phyloP scores from a whole-genome alignment of 2,329 filamentous ascomycete genomes.

The Torrubiella hemipterigena region DNA sequence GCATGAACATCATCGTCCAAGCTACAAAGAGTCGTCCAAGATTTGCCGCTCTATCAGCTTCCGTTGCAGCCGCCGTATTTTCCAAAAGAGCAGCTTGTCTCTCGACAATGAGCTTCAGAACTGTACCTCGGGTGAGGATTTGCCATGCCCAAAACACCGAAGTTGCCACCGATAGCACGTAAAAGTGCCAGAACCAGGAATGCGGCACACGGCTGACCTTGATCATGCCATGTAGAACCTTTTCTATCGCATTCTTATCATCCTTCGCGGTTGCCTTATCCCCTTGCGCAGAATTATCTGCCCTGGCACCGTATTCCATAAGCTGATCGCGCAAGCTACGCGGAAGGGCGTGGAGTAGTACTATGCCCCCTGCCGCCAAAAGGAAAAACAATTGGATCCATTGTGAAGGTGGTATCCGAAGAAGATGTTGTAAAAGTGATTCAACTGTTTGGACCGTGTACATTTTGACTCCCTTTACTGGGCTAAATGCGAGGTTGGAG shows the following conservation, averaged over 20 bases:
- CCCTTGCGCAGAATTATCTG: slow-evolving; percentile 12
- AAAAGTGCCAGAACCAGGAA: slow-evolving; percentile 83
- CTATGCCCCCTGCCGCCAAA: slow-evolving; percentile 24
- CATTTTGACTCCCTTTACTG: too few relatives aligned
- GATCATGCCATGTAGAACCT: background rate
- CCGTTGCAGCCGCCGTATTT: slow-evolving; percentile 15
- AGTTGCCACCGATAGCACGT: slow-evolving; percentile 55
- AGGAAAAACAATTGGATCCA: slow-evolving; percentile 36
- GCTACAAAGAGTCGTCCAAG: slow-evolving; percentile 50
- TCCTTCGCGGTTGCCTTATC: background rate
- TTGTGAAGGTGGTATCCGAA: slow-evolving; percentile 15
- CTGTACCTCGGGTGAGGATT: slow-evolving; percentile 38
- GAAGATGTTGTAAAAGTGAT: too few relatives aligned
- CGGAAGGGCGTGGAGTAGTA: slow-evolving; percentile 31
- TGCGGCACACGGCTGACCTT: slow-evolving; percentile 57
- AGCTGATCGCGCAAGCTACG: slow-evolving; percentile 28
- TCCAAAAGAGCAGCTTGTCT: slow-evolving; percentile 20
- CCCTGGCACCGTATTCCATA: slow-evolving; percentile 39
- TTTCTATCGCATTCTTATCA: background rate
- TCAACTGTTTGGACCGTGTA: too few relatives aligned
- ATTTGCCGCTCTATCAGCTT: slow-evolving; percentile 13
- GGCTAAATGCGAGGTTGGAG: too few relatives aligned
- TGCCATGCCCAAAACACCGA: slow-evolving; percentile 67
- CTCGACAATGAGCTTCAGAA: slow-evolving; percentile 36
- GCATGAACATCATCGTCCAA: slow-evolving; percentile 64